A percentile compares a stretch with the other conserved stretches of the same genome.
These are phyloP conservation scores for Suhomyces sp. DNA, from an alignment of 805 yeast genomes.

Conservation along the genomic window DNA sequence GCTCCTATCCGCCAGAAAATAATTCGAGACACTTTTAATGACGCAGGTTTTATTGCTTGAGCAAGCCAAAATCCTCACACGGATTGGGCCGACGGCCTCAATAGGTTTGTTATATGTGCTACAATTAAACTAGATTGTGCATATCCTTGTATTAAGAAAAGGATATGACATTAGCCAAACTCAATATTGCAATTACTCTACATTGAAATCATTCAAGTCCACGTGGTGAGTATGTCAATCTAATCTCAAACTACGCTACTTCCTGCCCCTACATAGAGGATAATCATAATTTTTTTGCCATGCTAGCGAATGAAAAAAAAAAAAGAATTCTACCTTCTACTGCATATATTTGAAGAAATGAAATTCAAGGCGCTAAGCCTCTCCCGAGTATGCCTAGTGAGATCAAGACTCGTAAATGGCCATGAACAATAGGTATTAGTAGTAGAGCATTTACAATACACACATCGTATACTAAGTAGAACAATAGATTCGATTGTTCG, in stretches of 20 bases:
- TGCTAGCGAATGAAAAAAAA: background rate
- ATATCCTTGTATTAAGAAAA: background rate
- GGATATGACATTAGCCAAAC: no score
- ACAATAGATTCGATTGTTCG: background rate
- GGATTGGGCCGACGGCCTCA: background rate
- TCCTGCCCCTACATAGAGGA: background rate
- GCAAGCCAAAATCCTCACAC: no score
- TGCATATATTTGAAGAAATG: background rate
- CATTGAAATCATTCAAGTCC: background rate
- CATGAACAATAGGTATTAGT: background rate
- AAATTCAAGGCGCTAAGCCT: background rate
- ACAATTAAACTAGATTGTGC: background rate
- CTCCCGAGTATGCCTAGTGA: background rate
- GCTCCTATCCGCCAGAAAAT: no score
- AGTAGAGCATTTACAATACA: no score
- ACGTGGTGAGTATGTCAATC: background rate
- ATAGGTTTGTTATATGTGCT: no score
- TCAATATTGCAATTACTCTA: no score
- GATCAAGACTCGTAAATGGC: background rate
- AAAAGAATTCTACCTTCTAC: background rate
- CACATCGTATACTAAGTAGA: background rate
- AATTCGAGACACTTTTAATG: no score
- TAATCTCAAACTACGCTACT: background rate
- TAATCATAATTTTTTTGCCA: background rate
- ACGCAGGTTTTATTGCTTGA: no score